These are phyloP conservation scores for Yamadazyma diddensiae DNA, from an alignment of 1,139 yeast genomes.

Conservation along the genomic window DNA sequence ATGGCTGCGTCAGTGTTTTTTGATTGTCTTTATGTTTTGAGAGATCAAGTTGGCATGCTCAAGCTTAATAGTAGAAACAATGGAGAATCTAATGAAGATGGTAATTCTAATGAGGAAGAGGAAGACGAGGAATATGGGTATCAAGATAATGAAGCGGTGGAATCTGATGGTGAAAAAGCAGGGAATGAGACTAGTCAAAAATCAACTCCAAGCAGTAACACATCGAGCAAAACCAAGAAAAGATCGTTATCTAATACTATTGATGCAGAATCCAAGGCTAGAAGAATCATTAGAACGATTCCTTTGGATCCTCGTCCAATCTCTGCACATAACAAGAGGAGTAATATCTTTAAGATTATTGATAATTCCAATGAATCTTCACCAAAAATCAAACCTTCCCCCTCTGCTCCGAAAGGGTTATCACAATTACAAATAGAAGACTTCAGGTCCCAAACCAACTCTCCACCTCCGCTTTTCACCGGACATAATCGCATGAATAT, in stretches of 20 bases:
- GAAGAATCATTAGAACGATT: conserved; percentile 69
- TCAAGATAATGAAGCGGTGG: conserved; percentile 21
- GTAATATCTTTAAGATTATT: conserved; percentile 40
- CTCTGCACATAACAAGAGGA: conserved; percentile 34
- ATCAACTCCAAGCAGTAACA: conserved; percentile 38
- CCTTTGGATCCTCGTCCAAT: conserved; percentile 85
- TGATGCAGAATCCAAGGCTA: conserved; percentile 67
- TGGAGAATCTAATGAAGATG: conserved; percentile 14
- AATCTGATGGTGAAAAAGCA: conserved; percentile 23
- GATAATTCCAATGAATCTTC: conserved; percentile 31
- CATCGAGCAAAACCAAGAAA: conserved; percentile 32
- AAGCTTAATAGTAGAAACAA: conserved; percentile 45
- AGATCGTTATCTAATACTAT: conserved; percentile 52
- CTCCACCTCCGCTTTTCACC: conserved; percentile 13
- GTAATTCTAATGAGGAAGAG: conserved; percentile 13
- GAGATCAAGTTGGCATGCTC: conserved; percentile 86
- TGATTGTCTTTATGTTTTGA: conserved; percentile 78
- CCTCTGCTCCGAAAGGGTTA: background rate
- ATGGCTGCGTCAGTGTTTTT: conserved; percentile 93
- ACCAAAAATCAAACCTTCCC: conserved; percentile 10
- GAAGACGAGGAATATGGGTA: conserved; percentile 23
- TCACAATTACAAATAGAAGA: conserved; percentile 5
- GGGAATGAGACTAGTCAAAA: conserved; percentile 19
- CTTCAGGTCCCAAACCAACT: conserved; percentile 6
- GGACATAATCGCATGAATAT: conserved; percentile 15